These are phyloP conservation scores for Albifimbria verrucaria DNA, from an alignment of 2,329 filamentous ascomycete species.

Conservation along the genomic window DNA sequence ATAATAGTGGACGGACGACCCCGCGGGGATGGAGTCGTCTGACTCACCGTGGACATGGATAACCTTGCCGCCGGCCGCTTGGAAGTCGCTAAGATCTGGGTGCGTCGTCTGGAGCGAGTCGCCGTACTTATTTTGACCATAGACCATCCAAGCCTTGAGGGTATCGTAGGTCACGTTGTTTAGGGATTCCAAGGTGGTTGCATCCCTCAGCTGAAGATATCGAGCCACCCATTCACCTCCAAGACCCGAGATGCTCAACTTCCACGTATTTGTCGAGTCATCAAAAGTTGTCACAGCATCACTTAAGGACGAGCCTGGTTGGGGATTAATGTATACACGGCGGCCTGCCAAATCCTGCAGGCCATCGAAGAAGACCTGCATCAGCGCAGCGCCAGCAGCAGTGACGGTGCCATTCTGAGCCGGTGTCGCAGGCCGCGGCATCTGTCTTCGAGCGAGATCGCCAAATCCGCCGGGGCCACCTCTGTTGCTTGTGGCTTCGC, in stretches of 20 bases:
- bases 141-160: conserved; percentile 47
- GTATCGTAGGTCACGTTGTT: conserved; percentile 50
- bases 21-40: conserved; percentile 48
- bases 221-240: conserved; percentile 35
- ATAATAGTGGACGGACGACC: conserved; percentile 51
- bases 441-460: conserved; percentile 3
- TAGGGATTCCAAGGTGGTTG: conserved; percentile 33
- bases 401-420: conserved; percentile 30
- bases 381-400: conserved; percentile 26
- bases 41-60: conserved; percentile 56
- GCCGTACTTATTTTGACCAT: conserved; percentile 43
- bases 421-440: conserved; percentile 20
- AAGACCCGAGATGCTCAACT: conserved; percentile 21
- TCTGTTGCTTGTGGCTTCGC: conserved; percentile 18
- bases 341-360: conserved; percentile 31
- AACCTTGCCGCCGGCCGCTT: conserved; percentile 48
- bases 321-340: conserved; percentile 31
- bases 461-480: conserved; percentile 13
- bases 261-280: conserved; percentile 24
- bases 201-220: conserved; percentile 33
- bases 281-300: conserved; percentile 32
- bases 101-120: conserved; percentile 52
- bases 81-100: conserved; percentile 49
- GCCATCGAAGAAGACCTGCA: conserved; percentile 30
- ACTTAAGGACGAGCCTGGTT: conserved; percentile 25